Evolutionary conservation across 1,284 basidiomycete species (phyloP).

Genomic region (Leccinum insolens): DNA sequence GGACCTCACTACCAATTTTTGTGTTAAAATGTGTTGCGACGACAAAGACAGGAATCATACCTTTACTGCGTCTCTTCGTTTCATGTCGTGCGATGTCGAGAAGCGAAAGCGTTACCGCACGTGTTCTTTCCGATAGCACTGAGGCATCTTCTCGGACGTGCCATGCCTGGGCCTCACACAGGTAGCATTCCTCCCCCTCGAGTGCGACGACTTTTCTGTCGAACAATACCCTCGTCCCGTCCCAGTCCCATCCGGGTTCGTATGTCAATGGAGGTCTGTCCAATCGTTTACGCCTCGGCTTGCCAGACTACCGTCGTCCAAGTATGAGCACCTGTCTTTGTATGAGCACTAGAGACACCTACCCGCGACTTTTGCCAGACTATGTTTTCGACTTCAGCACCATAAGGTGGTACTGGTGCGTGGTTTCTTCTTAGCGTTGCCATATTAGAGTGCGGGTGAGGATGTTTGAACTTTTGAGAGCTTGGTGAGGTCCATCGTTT

Average conservation of each 20-base stretch:
- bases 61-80: constrained; percentile 10
- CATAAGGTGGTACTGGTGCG: constrained; percentile 14
- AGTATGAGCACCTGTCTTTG: constrained; percentile 8
- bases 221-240: constrained; percentile 18
- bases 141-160: constrained; percentile 7
- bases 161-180: background rate
- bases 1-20: constrained; percentile 12
- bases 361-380: constrained; percentile 22
- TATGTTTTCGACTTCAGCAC: constrained; percentile 8
- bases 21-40: background rate
- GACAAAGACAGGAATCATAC: constrained; percentile 9
- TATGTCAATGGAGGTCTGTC: constrained; percentile 20
- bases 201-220: background rate
- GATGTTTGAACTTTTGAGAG: constrained; percentile 5
- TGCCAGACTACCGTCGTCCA: constrained; percentile 16
- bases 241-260: constrained; percentile 30
- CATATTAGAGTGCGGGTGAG: constrained; percentile 12
- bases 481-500: background rate
- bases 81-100: constrained; percentile 20
- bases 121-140: background rate
- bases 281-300: constrained; percentile 17
- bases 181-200: constrained; percentile 1
- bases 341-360: background rate
- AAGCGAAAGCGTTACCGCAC: constrained; percentile 17
- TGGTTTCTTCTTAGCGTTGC: constrained; percentile 25